A percentile compares a stretch with the other conserved stretches of the same genome.
These are phyloP conservation scores for Dactylonectria macrodidyma DNA, from an alignment of 2,329 filamentous ascomycete genomes.

Conservation along the genomic window DNA sequence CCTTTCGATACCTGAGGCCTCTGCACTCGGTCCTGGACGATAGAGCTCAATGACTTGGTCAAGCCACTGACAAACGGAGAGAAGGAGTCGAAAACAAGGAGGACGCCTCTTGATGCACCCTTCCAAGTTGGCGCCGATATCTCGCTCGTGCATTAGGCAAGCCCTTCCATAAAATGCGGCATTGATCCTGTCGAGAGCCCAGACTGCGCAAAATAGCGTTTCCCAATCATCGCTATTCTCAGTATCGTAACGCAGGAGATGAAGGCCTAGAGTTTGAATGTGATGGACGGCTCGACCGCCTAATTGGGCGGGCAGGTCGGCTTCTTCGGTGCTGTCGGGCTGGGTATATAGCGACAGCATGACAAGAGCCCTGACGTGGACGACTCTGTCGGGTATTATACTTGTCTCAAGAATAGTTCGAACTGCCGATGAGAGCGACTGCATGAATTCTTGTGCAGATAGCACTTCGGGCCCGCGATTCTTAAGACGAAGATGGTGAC, in stretches of 20 bases:
- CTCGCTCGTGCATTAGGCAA: conserved; percentile 72
- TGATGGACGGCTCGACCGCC: conserved; percentile 70
- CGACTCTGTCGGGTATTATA: conserved; percentile 67
- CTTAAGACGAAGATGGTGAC: conserved; percentile 60
- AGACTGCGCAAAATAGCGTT: conserved; percentile 70
- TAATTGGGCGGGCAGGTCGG: conserved; percentile 68
- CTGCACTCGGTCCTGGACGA: conserved; percentile 64
- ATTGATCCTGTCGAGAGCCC: conserved; percentile 73
- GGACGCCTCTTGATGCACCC: conserved; percentile 65
- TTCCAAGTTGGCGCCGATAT: conserved; percentile 69
- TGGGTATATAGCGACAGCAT: conserved; percentile 74
- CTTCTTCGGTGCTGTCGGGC: conserved; percentile 66
- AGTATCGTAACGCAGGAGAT: conserved; percentile 61
- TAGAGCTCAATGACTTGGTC: conserved; percentile 74
- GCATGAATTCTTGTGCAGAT: conserved; percentile 63
- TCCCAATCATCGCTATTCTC: conserved; percentile 60
- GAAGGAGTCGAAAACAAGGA: conserved; percentile 70
- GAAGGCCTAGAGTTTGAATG: conserved; percentile 69
- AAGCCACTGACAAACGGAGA: conserved; percentile 68
- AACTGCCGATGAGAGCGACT: conserved; percentile 63
- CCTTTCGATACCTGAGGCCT: conserved; percentile 58
- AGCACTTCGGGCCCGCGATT: conserved; percentile 57
- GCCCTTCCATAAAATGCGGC: conserved; percentile 73
- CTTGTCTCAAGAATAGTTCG: conserved; percentile 67
- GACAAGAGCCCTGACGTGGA: conserved; percentile 68